Base-by-base conservation (phyloP, 257 asterid species). In the Apocynum venetum region DNA sequence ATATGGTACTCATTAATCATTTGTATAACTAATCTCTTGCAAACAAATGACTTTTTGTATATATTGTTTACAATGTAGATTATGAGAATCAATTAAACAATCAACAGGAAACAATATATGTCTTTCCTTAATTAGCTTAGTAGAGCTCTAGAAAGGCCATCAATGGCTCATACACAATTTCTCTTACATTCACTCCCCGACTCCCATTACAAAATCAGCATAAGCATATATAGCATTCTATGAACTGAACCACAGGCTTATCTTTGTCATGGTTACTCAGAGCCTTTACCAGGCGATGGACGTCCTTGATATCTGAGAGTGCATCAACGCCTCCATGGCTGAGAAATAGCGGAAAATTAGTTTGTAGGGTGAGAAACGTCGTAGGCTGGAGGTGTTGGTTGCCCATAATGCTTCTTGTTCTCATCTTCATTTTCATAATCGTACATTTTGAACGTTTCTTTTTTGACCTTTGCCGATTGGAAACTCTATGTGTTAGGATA, bases 251-350 rank as follows among this genome's bases (percentile, higher is more conserved):
- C 4, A 44, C 57, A 48, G 47, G 52, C 41, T 71, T 71, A 17
- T 71, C 74, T 71, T 47, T 31, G 8, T 71, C 74, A 47, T 71
- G 74, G 5, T 44, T 15, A 25, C 47, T 49, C 35, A 71, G 8
- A n/a, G 38, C 31, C 7, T 49, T 48, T 47, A 71, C 38, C 40
- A 71, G 31, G 1, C 8, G 38, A 1, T 11, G 1, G 13, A 71
- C 75, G 57, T 71, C 75, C n/a, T 71, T n/a, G 38, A 71, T n/a
- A 20, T 71, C 75, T 0, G 75, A 71, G 44, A 47, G 75, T 8
- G 75, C 75, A 44, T 71, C 75, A 20, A 41, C 57, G 20, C 75
- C 75, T 6, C 74, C 75, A 10, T 71, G 57, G 75, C 75, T 71
- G 36, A 71, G 43, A 11, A 47, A 71, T 6, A 71, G 9, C 0